Evolutionary conservation across 2,329 filamentous ascomycete genomes (phyloP), one percentile per base, ranked within the genome.

Genomic region (Bipolaris gigantea): DNA sequence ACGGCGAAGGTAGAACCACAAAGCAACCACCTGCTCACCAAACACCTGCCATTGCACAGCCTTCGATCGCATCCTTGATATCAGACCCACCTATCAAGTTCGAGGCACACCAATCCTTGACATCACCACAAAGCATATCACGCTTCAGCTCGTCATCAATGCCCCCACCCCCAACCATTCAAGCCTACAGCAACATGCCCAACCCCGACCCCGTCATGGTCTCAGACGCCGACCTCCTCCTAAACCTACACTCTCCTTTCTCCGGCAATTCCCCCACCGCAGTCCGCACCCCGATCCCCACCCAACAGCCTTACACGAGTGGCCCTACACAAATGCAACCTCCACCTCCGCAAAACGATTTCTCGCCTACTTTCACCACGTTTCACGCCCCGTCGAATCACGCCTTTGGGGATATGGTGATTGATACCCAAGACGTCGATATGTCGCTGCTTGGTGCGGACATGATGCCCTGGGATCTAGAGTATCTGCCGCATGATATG

Each of bases 351-450:
- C 56, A 60, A 38, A 59, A 51, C 5, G 62, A 65, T 10, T 66
- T 71, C 13, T 69, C 70, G 1, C 62, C 70, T 1, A 63, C 63
- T 3, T 66, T 67, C 39, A 50, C 49, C 30, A 62, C 61, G 8
- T 72, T 69, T 33, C 56, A 66, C 2, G 64, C 61, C 2, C 63
- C 65, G 2, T 61, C 64, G 6, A 63, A 73, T 19, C 63, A 62
- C 5, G 62, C 72, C 1, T 72, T 79, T 42, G 75, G 75, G 4
- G 76, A 80, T 53, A 87, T 92, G 75, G 86, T 89, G 57, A 89
- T 92, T 60, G 85, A 90, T 68, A 88, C 85, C 55, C 88, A 90
- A 59, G 88, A 92, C 60, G 85, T 93, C 32, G 88, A 92, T 59
- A 88, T 92, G 79, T 84, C 83, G 21, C 77, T 83, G 4, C 75